Percentiles rank a stretch among this genome's conserved stretches.
Evolutionary conservation across 2,329 filamentous ascomycete genomes (phyloP).

Genomic region (Emergomyces pasteurianus): DNA sequence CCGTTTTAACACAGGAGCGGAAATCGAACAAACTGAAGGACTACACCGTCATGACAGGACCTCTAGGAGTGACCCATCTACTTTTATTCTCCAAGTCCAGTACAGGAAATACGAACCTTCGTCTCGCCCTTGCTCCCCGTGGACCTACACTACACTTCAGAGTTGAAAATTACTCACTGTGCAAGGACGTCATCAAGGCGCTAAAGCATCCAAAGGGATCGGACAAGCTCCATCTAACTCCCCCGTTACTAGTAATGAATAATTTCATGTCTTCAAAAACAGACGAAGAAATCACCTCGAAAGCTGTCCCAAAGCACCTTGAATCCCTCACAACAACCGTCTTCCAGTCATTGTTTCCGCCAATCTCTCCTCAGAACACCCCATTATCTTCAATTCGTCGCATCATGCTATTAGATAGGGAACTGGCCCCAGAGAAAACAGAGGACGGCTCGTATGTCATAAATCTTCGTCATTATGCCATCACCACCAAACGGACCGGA

Average conservation of each 20-base stretch:
- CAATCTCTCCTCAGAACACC: constrained; percentile 83
- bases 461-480: constrained; percentile 87
- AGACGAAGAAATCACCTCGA: constrained; percentile 41
- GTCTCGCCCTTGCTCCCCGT: constrained; percentile 73
- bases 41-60: constrained; percentile 91
- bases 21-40: constrained; percentile 79
- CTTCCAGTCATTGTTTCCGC: constrained; percentile 92
- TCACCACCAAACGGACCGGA: constrained; percentile 76
- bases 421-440: constrained; percentile 32
- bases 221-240: constrained; percentile 73
- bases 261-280: constrained; percentile 64
- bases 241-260: constrained; percentile 95
- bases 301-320: constrained; percentile 80
- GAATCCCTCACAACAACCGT: constrained; percentile 86
- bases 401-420: constrained; percentile 80
- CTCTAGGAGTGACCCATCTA: constrained; percentile 83
- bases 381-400: constrained; percentile 86
- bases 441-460: constrained; percentile 62
- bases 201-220: constrained; percentile 72
- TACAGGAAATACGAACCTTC: constrained; percentile 82
- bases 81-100: constrained; percentile 85
- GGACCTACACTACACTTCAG: constrained; percentile 91
- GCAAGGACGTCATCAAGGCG: constrained; percentile 76
- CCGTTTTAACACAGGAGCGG: constrained; percentile 46
- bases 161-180: constrained; percentile 87